Evolutionary conservation across 768 basidiomycete genomes (phyloP), one percentile per base, ranked within the genome.

Genomic region (Hypholoma fasciculare): DNA sequence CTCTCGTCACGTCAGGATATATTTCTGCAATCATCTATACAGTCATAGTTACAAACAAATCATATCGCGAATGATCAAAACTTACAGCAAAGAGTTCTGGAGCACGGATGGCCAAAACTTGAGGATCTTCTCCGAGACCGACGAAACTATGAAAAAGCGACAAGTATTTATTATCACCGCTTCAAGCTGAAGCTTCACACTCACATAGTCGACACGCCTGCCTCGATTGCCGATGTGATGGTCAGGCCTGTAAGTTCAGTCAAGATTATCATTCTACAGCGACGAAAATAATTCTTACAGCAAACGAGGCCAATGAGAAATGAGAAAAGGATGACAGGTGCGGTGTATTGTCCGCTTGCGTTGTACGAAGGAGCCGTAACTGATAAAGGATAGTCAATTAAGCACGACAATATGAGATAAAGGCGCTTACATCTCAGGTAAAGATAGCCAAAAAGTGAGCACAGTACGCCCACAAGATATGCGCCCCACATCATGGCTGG

Each of bases 161-260:
- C 37, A 9, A 30, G 20, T 20, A 12, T 4, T 56, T n/a, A 26
- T 2, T 16, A 23, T 26, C 38, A 36, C 23, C 52, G 48, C 42
- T 8, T 52, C 46, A 20, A 37, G 47, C 51, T 7, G 4, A 26
- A 23, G 47, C 14, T 37, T 6, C 37, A 42, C 17, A 57, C 82
- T 61, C 70, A 91, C 85, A 94, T 92, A 1, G 92, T 94, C 2
- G 91, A 93, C 1, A 94, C 92, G 50, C 92, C 93, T 13, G 90
- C 91, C 67, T 94, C 91, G 63, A 92, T 85, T 3, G 88, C 85
- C 12, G 87, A 86, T 2, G 84, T 83, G 59, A 90, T 73, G 6
- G 89, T 90, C 59, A 89, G 70, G 14, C 84, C 88, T 90, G 49
- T 30, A 30, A 36, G 19, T 19, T 59, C 51, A 11, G 43, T 42